These are phyloP conservation scores for Thalassia testudinum DNA, from an alignment of 116 monocot species.

Conservation along the genomic window DNA sequence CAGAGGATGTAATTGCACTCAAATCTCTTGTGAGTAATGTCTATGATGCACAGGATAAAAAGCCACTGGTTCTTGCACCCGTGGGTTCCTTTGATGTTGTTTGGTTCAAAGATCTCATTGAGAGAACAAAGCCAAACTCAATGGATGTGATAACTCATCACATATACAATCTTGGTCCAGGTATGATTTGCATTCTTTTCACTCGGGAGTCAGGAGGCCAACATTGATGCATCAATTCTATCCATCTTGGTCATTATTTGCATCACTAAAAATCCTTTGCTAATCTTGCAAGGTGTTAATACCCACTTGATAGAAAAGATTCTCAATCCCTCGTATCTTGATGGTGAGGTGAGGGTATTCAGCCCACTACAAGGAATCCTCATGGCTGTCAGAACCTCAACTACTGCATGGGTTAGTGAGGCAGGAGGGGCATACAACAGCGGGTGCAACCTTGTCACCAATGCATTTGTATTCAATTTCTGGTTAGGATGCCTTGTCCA, in stretches of 20 bases:
- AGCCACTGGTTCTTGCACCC: slow-evolving; percentile 61
- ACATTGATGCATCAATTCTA: too few relatives aligned
- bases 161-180: slow-evolving; percentile 92
- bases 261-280: too few relatives aligned
- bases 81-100: slow-evolving; percentile 77
- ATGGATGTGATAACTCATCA: slow-evolving; percentile 87
- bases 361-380: slow-evolving; percentile 37
- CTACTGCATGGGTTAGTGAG: slow-evolving; percentile 91
- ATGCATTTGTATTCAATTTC: slow-evolving; percentile 85
- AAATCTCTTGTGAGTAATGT: slow-evolving; percentile 29
- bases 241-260: too few relatives aligned
- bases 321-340: slow-evolving; percentile 61
- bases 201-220: too few relatives aligned
- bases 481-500: slow-evolving; percentile 17
- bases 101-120: slow-evolving; percentile 55
- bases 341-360: slow-evolving; percentile 42
- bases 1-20: slow-evolving; percentile 49
- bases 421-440: slow-evolving; percentile 96
- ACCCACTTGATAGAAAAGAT: slow-evolving; percentile 55
- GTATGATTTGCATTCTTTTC: too few relatives aligned
- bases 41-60: slow-evolving; percentile 28
- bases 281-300: slow-evolving; percentile 90
- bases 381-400: slow-evolving; percentile 21
- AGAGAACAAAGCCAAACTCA: slow-evolving; percentile 38
- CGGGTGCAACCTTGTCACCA: slow-evolving; percentile 63